Conservation (phyloP, 306 rosid genomes). For the Coriaria nepalensis region DNA sequence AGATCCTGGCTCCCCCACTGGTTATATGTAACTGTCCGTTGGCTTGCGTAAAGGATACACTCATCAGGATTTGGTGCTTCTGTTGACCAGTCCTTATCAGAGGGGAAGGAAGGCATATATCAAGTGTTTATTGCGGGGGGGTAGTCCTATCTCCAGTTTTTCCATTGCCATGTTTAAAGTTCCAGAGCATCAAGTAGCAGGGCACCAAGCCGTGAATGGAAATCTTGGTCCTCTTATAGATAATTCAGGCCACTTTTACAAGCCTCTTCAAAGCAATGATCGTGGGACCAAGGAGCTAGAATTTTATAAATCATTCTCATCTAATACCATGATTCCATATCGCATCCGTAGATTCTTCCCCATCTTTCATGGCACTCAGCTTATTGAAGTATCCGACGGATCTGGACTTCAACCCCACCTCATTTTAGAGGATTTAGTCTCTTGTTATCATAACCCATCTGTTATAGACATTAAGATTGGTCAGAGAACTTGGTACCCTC, state of each 20-base stretch:
- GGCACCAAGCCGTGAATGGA: slow-evolving; percentile 53
- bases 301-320: slow-evolving; percentile 32
- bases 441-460: slow-evolving; percentile 21
- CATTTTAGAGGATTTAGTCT: slow-evolving; percentile 36
- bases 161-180: slow-evolving; percentile 49
- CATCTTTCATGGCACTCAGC: slow-evolving; percentile 34
- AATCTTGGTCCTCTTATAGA: slow-evolving; percentile 59
- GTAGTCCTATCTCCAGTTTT: too few species aligned
- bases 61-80: too few species aligned
- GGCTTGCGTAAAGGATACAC: too few species aligned
- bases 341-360: slow-evolving; percentile 42
- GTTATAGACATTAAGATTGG: slow-evolving; percentile 70
- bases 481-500: slow-evolving; percentile 63
- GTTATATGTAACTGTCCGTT: too few species aligned
- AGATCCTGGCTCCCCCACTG: too few species aligned
- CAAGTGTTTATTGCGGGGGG: too few species aligned
- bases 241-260: slow-evolving; percentile 62
- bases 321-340: slow-evolving; percentile 22
- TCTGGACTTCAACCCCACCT: slow-evolving; percentile 61
- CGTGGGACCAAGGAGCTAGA: slow-evolving; percentile 47
- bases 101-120: too few species aligned
- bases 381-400: slow-evolving; percentile 53
- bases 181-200: slow-evolving; percentile 90
- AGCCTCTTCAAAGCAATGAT: slow-evolving; percentile 53
- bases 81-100: too few species aligned